Evolutionary conservation across 2,329 filamentous ascomycete species (phyloP).

Genomic region (Fusarium chuoi): DNA sequence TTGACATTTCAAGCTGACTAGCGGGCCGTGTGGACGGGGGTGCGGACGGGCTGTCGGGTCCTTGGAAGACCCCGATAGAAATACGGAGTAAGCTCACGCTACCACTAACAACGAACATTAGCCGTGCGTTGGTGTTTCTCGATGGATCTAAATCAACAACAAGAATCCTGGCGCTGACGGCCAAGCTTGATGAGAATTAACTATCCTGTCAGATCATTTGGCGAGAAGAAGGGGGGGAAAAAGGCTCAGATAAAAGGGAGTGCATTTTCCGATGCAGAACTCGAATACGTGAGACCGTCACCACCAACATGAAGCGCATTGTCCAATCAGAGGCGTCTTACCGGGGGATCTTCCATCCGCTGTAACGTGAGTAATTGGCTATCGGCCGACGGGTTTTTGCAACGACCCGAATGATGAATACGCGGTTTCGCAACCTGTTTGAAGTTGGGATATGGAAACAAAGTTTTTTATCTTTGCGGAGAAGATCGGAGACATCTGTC

Average conservation of each 20-base stretch:
- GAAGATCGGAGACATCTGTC: conserved; percentile 1
- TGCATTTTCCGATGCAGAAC: neutral
- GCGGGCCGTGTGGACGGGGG: conserved; percentile 14
- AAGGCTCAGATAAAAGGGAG: neutral
- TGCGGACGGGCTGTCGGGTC: conserved; percentile 46
- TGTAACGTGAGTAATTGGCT: conserved; percentile 12
- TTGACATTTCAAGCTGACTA: neutral
- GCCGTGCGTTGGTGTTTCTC: neutral
- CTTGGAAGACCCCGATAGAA: conserved; percentile 47
- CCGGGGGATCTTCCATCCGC: conserved; percentile 29
- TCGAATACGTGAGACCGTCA: neutral
- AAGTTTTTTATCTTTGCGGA: conserved; percentile 11
- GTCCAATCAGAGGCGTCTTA: conserved; percentile 7
- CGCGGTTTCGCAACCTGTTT: conserved; percentile 26
- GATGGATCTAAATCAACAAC: neutral
- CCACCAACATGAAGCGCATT: neutral
- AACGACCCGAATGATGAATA: conserved; percentile 20
- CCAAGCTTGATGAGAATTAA: conserved; percentile 7
- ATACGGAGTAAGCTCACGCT: neutral
- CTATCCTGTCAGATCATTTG: neutral
- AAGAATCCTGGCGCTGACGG: conserved; percentile 8
- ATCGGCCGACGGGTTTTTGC: conserved; percentile 17
- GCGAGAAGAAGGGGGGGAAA: neutral
- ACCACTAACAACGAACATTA: neutral
- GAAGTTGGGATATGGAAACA: neutral